Evolutionary conservation across 208 protist species (phyloP), one percentile per base, ranked within the genome.

Genomic region (Acanthamoeba sp.): DNA sequence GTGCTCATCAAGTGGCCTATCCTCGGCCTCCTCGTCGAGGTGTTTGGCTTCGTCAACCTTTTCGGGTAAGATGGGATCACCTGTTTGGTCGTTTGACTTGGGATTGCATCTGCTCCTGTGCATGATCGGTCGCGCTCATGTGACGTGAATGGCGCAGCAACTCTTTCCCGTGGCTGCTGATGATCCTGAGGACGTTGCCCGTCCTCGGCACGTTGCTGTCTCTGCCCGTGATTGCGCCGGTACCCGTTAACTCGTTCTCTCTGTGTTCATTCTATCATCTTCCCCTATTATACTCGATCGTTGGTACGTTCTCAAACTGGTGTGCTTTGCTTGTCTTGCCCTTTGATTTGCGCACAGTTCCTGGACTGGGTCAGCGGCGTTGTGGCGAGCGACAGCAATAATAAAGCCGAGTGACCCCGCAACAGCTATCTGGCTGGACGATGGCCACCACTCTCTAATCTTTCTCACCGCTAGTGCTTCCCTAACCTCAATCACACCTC

Each of bases 11-110:
- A 95, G 42, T 97, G 91, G 64, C 94, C 96, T 3, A 80, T 97
- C 52, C 27, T 96, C 59, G 97, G 97, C 50, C 94, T 97, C 20
- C n/a, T 94, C n/a, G 82, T 97, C 29, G 97, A 97, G 93, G 20
- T 48, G 7, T 97, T 97, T 95, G 97, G 97, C 36, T 97, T 97
- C 85, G 85, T 97, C 50, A 97, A 97, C 48, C 82, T 97, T 10
- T 97, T 97, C 92, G 96, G 97, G 97, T 97, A 96, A 9, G 91
- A 16, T 50, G 18, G 45, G 18, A 16, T 16, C 10, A 1, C 48
- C 0, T 52, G 42, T 48, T 48, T 48, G 42, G 3, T 38, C 36
- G 10, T 20, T 80, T 45, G 36, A 36, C 36, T 27, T 10, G 6
- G 42, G 6, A 48, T 3, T 3, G 40, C 73, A 22, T 48, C 32